These are phyloP conservation scores for Prunus fruticosa DNA, from an alignment of 306 rosid genomes.

Conservation along the genomic window DNA sequence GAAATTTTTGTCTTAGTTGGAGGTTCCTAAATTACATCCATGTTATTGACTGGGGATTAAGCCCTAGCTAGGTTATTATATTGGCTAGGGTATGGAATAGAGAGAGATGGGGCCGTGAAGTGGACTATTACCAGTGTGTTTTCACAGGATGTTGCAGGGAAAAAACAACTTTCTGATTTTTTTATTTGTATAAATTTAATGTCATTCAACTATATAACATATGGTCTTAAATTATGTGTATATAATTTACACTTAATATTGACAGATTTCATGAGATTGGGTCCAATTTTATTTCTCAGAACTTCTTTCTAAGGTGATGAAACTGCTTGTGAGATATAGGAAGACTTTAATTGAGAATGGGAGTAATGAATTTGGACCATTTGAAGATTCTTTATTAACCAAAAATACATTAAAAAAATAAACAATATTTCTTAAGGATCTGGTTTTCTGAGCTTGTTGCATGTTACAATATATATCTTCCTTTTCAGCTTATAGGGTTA, in stretches of 20 bases:
- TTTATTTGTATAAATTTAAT: background rate
- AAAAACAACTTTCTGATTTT: background rate
- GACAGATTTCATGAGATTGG: too few species aligned
- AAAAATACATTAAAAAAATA: background rate
- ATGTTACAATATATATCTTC: background rate
- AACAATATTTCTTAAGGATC: background rate
- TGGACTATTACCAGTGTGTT: background rate
- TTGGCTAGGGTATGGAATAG: conserved; percentile 8
- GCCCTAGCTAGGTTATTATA: conserved; percentile 4
- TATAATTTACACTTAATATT: too few species aligned
- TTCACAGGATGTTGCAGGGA: background rate
- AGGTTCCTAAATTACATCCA: background rate
- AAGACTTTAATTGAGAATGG: background rate
- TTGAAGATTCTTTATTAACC: background rate
- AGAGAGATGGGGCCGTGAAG: background rate
- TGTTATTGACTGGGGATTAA: conserved; percentile 2
- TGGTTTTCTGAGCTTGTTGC: background rate
- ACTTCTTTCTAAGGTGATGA: background rate
- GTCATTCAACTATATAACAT: background rate
- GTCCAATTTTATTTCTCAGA: too few species aligned
- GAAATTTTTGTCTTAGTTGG: background rate
- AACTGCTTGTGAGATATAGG: background rate
- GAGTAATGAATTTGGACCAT: conserved; percentile 4
- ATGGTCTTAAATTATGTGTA: background rate
- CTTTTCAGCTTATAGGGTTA: background rate